phyloP scores from a whole-genome alignment of 2,329 filamentous ascomycete genomes.

The Pseudogymnoascus sp. region DNA sequence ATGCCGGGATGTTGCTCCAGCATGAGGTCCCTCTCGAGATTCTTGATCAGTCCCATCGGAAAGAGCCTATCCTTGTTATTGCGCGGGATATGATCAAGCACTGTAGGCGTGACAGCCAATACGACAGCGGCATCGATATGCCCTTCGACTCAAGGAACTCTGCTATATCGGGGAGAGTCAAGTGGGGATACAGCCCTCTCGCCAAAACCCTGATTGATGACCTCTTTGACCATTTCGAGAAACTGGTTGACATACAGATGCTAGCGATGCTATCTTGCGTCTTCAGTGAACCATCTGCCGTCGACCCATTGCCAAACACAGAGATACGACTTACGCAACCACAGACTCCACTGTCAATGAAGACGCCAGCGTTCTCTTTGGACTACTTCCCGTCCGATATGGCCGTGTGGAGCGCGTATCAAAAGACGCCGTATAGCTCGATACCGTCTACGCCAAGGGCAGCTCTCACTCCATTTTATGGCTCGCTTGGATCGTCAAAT shows the following conservation, averaged over 20 bases:
- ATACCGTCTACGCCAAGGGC: slow-evolving; percentile 48
- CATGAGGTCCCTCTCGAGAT: slow-evolving; percentile 67
- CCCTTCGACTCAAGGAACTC: slow-evolving; percentile 30
- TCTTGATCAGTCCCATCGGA: slow-evolving; percentile 43
- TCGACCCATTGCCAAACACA: slow-evolving; percentile 48
- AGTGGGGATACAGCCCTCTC: slow-evolving; percentile 59
- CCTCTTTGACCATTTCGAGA: slow-evolving; percentile 56
- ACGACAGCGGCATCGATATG: slow-evolving; percentile 40
- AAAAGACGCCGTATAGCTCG: slow-evolving; percentile 45
- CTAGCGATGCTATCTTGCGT: slow-evolving; percentile 63
- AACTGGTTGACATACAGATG: slow-evolving; percentile 58
- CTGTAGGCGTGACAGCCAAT: slow-evolving; percentile 32
- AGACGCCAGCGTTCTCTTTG: slow-evolving; percentile 57
- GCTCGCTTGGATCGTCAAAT: slow-evolving; percentile 50
- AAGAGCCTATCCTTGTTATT: slow-evolving; percentile 53
- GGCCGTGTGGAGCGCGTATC: slow-evolving; percentile 43
- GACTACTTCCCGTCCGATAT: slow-evolving; percentile 57
- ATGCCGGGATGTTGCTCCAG: slow-evolving; percentile 67
- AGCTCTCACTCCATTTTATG: slow-evolving; percentile 47
- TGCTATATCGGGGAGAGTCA: slow-evolving; percentile 49
- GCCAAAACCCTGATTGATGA: slow-evolving; percentile 52
- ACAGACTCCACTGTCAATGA: slow-evolving; percentile 55
- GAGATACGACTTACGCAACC: slow-evolving; percentile 48
- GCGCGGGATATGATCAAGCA: slow-evolving; percentile 50
- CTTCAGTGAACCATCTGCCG: slow-evolving; percentile 50